Evolutionary conservation across 768 basidiomycete genomes (phyloP).

Genomic region (Strobilomyces confusus): DNA sequence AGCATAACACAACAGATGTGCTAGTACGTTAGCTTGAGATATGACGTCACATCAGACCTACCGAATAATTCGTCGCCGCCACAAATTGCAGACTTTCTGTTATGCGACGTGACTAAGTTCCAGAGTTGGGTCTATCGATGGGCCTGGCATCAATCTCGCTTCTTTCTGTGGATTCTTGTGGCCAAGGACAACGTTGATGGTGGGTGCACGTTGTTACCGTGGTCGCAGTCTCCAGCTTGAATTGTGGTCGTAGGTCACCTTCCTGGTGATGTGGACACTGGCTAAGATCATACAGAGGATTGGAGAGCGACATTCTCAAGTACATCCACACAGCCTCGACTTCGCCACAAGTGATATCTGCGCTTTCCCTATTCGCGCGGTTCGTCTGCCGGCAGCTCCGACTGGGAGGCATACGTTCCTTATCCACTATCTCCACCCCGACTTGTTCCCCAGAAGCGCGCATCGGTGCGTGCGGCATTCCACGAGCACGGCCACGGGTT

Average conservation of each 20-base stretch:
- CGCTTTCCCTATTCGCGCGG: conserved; percentile 18
- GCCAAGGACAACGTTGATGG: background rate
- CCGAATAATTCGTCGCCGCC: background rate
- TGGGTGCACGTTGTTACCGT: background rate
- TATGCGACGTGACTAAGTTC: background rate
- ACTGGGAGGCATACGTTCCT: background rate
- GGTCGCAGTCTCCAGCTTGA: background rate
- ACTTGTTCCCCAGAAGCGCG: conserved; percentile 3
- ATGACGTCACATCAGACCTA: conserved; percentile 5
- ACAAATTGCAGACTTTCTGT: background rate
- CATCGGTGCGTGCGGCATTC: conserved; percentile 7
- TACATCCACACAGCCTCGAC: conserved; percentile 7
- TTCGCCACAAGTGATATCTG: conserved; percentile 18
- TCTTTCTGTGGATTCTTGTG: background rate
- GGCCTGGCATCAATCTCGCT: background rate
- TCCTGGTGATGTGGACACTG: conserved; percentile 14
- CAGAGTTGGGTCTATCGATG: background rate
- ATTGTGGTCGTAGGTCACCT: conserved; percentile 7
- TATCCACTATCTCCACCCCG: no score
- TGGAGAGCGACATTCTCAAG: background rate
- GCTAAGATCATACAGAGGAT: conserved; percentile 8
- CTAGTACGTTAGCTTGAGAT: no score
- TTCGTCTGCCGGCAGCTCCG: conserved; percentile 2
- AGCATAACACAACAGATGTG: no score
- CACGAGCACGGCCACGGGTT: conserved; percentile 6